Conservation (phyloP, 2,329 filamentous ascomycete species). For the Talaromyces sp. region DNA sequence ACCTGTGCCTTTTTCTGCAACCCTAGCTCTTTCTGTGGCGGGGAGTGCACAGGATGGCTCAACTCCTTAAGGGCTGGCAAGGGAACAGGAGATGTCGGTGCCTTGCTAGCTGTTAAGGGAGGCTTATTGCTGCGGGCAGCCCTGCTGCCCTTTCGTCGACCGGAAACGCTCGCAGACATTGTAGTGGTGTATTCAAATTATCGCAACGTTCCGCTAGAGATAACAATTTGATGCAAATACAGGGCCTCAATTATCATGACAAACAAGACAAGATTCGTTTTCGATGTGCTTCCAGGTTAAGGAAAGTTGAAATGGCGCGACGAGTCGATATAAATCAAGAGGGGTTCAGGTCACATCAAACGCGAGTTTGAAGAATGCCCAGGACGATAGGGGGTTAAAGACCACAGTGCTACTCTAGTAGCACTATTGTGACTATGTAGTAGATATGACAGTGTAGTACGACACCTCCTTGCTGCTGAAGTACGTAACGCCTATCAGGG, state of each 20-base stretch:
- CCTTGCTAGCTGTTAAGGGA: neutral
- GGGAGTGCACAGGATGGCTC: neutral
- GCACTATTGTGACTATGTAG: neutral
- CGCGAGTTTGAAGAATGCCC: neutral
- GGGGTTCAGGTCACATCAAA: neutral
- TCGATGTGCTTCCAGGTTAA: neutral
- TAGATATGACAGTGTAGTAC: constrained; percentile 5
- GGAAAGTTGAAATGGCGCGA: neutral
- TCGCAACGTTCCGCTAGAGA: neutral
- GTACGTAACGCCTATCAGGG: neutral
- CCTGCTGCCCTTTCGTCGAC: constrained; percentile 16
- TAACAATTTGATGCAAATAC: neutral
- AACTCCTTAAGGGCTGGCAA: neutral
- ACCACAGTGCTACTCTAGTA: neutral
- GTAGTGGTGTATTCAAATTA: neutral
- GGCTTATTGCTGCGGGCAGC: neutral
- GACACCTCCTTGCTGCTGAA: constrained; percentile 10
- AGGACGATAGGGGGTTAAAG: neutral
- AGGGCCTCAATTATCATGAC: neutral
- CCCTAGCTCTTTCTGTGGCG: neutral
- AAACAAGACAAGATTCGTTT: neutral
- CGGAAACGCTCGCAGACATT: constrained; percentile 14
- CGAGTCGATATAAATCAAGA: neutral
- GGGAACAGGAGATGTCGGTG: neutral
- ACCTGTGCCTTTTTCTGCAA: neutral